These are phyloP conservation scores for Penicillium polonicum DNA, from an alignment of 2,329 filamentous ascomycete genomes.

Conservation along the genomic window DNA sequence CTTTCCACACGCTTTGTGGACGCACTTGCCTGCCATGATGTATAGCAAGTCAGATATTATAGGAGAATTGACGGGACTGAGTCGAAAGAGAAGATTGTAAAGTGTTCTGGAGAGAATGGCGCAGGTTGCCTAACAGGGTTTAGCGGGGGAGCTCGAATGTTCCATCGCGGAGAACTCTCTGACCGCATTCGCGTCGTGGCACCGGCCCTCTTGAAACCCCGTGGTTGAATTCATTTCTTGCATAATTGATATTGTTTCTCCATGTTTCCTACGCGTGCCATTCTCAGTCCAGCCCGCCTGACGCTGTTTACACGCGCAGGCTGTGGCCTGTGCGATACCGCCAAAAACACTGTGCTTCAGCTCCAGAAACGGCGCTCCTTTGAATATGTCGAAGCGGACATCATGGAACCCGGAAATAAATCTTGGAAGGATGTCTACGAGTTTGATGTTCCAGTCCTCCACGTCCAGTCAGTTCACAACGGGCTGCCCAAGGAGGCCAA, in stretches of 20 bases:
- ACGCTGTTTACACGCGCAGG: conserved; percentile 62
- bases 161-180: conserved; percentile 31
- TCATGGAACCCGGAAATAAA: conserved; percentile 55
- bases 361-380: conserved; percentile 55
- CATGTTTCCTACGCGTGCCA: conserved; percentile 34
- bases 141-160: conserved; percentile 43
- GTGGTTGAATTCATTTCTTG: not conserved
- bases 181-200: conserved; percentile 11
- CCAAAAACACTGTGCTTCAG: conserved; percentile 56
- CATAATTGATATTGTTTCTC: not conserved
- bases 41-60: conserved; percentile 2
- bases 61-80: not conserved
- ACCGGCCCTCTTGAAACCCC: not conserved
- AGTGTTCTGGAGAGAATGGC: conserved; percentile 8
- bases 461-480: conserved; percentile 51
- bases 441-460: conserved; percentile 64
- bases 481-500: conserved; percentile 50
- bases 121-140: conserved; percentile 30
- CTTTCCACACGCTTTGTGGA: conserved; percentile 95
- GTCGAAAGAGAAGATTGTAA: conserved; percentile 2
- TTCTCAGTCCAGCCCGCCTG: conserved; percentile 44
- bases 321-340: conserved; percentile 61
- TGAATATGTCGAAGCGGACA: conserved; percentile 59
- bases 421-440: conserved; percentile 62
- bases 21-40: conserved; percentile 66